phyloP scores from a whole-genome alignment of 345 rosid genomes.

The Populus tremula region DNA sequence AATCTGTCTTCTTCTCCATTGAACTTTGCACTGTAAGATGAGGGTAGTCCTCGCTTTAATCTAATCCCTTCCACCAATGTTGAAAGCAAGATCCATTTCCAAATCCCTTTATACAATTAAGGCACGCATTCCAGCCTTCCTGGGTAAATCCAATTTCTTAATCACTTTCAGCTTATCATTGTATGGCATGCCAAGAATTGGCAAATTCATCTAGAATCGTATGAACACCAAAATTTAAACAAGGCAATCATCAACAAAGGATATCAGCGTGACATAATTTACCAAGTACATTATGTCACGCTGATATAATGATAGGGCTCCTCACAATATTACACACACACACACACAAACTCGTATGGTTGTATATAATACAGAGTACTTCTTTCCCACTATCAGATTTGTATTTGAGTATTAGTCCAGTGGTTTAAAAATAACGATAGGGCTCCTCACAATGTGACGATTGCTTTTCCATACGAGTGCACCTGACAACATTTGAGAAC shows the following conservation, averaged over 20 bases:
- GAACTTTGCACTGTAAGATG: too few species aligned
- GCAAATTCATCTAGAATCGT: too few species aligned
- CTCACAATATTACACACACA: too few species aligned
- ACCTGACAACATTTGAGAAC: constrained; percentile 51
- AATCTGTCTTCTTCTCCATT: too few species aligned
- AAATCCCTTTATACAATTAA: background rate
- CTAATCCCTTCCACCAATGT: too few species aligned
- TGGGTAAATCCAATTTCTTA: background rate
- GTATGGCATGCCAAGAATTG: too few species aligned
- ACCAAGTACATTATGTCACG: background rate
- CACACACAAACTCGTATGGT: background rate
- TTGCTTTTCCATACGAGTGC: constrained; percentile 65
- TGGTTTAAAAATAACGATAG: constrained; percentile 48
- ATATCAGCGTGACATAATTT: background rate
- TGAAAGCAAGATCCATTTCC: background rate
- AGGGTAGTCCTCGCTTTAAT: too few species aligned
- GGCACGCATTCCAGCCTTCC: too few species aligned
- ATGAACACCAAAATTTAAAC: background rate
- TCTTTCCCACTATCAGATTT: background rate
- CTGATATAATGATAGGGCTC: too few species aligned
- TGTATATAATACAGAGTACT: background rate
- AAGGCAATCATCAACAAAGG: background rate
- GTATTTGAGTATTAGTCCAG: background rate
- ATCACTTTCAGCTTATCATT: background rate
- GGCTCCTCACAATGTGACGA: constrained; percentile 62